These are phyloP conservation scores for Bjerkandera adusta DNA, from an alignment of 1,284 basidiomycete species.

Conservation along the genomic window DNA sequence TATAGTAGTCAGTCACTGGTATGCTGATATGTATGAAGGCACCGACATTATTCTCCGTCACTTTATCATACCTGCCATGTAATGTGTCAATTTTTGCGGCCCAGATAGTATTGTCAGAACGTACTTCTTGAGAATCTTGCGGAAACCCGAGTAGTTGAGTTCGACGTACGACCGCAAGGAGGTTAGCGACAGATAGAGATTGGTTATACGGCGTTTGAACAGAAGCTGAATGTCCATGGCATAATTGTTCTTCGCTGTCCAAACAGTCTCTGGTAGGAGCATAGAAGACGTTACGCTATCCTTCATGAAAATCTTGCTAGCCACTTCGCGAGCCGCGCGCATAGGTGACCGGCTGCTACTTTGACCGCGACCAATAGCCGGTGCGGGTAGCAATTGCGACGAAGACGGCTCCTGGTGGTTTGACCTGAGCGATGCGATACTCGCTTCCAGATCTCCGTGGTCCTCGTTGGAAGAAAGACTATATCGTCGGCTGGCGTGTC, in stretches of 20 bases:
- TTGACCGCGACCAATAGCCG: conserved; percentile 18
- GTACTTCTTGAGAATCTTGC: conserved; percentile 96
- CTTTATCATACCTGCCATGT: conserved; percentile 84
- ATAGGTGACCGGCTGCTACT: conserved; percentile 38
- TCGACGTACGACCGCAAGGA: conserved; percentile 92
- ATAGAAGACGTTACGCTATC: conserved; percentile 49
- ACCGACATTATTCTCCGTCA: conserved; percentile 74
- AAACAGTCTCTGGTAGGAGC: conserved; percentile 51
- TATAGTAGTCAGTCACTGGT: conserved; percentile 7
- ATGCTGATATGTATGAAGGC: neutral
- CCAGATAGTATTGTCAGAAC: no score
- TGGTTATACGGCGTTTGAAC: conserved; percentile 90
- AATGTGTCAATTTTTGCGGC: conserved; percentile 8
- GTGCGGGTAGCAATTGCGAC: neutral
- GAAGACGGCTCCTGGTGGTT: conserved; percentile 16
- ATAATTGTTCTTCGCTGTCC: conserved; percentile 83
- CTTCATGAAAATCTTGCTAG: conserved; percentile 47
- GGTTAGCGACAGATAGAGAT: conserved; percentile 82
- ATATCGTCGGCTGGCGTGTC: conserved; percentile 34
- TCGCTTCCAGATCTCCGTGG: conserved; percentile 43
- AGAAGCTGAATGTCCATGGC: conserved; percentile 88
- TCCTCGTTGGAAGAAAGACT: conserved; percentile 54
- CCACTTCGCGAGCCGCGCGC: conserved; percentile 37
- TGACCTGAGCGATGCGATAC: conserved; percentile 34
- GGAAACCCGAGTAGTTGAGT: conserved; percentile 91